Evolutionary conservation across 352 stramenopile genomes (phyloP), one percentile per base, ranked within the genome.

Genomic region (Phytophthora rubi): DNA sequence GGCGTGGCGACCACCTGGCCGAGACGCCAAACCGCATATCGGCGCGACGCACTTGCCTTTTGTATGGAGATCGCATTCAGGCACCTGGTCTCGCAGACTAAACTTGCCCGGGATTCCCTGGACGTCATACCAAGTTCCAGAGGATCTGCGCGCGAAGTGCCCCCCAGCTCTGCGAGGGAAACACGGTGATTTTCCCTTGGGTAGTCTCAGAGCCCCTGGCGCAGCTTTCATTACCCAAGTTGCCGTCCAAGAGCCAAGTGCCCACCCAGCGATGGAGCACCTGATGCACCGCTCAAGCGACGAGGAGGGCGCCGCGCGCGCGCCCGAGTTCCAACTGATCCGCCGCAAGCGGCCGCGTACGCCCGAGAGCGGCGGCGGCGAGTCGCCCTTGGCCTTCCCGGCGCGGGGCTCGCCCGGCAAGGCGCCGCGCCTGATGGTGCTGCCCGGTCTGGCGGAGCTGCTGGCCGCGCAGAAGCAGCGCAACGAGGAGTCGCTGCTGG

Each of bases 291-390:
- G 32, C 37, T 56, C 39, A 9, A 65, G 37, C 33, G 39, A 75
- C 69, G 64, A 71, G 32, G 62, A 54, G 28, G 52, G 44, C 30
- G 59, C 53, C 23, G 21, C 30, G 23, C 45, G 42, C 3, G 65
- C 63, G 13, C 57, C 73, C 4, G 65, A 71, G 30, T 68, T 76
- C 68, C 66, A 74, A 53, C 60, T 86, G 16, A 82, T 82, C 62
- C 73, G 79, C 33, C 79, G 79, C 65, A 86, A 86, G 60, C 73
- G 79, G 6, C 76, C 79, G 48, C 79, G 77, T 62, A 77, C 77
- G 21, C 70, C 73, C 15, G 58, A 71, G 18, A 51, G 33, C 7
- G 47, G 53, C 44, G 54, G 52, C 57, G 51, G 44, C 32, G 28
- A 48, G 26, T 53, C 48, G 39, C 9, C 26, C 6, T 35, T 65